Conservation (phyloP, 176 grass and related monocot species). For the Lolium perenne region DNA sequence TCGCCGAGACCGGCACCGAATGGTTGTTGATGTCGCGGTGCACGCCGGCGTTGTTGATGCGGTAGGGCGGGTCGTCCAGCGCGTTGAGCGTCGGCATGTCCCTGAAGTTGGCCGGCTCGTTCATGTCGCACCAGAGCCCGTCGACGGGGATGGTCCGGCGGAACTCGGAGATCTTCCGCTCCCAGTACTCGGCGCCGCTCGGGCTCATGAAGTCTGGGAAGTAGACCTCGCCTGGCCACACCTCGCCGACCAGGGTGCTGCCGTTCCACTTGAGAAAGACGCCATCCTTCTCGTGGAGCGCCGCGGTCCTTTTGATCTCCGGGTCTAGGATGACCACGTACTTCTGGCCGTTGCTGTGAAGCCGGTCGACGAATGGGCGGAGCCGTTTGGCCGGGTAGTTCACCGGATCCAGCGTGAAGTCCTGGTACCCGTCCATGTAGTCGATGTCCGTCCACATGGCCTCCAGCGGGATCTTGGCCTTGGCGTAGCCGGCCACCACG, state of each 20-base stretch:
- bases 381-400: conserved; percentile 68
- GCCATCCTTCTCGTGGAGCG: conserved; percentile 55
- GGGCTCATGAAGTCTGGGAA: conserved; percentile 92
- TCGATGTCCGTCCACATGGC: conserved; percentile 99
- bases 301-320: conserved; percentile 63
- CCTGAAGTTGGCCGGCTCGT: conserved; percentile 84
- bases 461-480: conserved; percentile 77
- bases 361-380: conserved; percentile 59
- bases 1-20: conserved; percentile 66
- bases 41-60: conserved; percentile 73
- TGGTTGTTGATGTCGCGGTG: conserved; percentile 58
- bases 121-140: conserved; percentile 97
- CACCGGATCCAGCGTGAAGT: conserved; percentile 84
- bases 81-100: conserved; percentile 45
- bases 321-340: conserved; percentile 86
- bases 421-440: conserved; percentile 91
- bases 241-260: conserved; percentile 63
- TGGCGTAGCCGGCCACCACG: conserved; percentile 75
- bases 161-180: conserved; percentile 65
- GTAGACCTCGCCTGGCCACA: conserved; percentile 84
- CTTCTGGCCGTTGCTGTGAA: conserved; percentile 84
- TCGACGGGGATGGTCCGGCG: conserved; percentile 73
- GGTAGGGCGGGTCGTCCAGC: conserved; percentile 79
- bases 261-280: conserved; percentile 80
- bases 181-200: conserved; percentile 50